A percentile compares a stretch with the other conserved stretches of the same genome.
phyloP scores from a whole-genome alignment of 1,284 basidiomycete species.

The Athelia psychrophila region DNA sequence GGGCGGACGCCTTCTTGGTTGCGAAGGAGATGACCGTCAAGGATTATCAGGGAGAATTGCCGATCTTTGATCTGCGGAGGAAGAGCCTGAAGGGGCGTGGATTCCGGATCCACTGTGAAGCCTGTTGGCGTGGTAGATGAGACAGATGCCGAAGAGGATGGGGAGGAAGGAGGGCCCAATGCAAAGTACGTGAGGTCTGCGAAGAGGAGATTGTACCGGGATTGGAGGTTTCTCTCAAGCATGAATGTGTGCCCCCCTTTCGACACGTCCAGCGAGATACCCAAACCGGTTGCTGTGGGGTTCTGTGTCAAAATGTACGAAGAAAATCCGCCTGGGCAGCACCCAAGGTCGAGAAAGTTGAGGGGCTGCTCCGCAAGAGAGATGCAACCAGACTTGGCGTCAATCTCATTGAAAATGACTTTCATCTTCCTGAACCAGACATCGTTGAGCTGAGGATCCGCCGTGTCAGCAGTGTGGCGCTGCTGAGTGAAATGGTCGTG shows the following conservation, averaged over 20 bases:
- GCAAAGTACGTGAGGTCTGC: constrained; percentile 23
- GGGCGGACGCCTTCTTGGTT: constrained; percentile 11
- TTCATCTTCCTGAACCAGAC: constrained; percentile 16
- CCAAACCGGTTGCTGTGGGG: constrained; percentile 20
- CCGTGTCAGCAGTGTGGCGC: constrained; percentile 1
- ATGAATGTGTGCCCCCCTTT: constrained; percentile 22
- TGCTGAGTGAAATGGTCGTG: constrained; percentile 1
- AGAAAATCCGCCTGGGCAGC: constrained; percentile 31
- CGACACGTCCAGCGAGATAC: constrained; percentile 22
- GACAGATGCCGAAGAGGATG: no score
- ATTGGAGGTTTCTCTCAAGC: constrained; percentile 15
- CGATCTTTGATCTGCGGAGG: constrained; percentile 7
- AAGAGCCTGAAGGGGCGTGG: constrained; percentile 4
- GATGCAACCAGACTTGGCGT: constrained; percentile 8
- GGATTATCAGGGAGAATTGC: constrained; percentile 26
- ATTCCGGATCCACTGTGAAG: neutral
- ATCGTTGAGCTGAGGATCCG: neutral
- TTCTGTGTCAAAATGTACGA: constrained; percentile 27
- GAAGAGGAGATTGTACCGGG: constrained; percentile 19
- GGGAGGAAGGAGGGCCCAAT: constrained; percentile 12
- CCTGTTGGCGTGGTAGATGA: no score
- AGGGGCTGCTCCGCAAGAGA: neutral
- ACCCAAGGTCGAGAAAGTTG: constrained; percentile 21
- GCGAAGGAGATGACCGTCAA: constrained; percentile 31
- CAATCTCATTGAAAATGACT: constrained; percentile 13